These are phyloP conservation scores for Hypoxylon sp. DNA, from an alignment of 2,329 filamentous ascomycete species.

Conservation along the genomic window DNA sequence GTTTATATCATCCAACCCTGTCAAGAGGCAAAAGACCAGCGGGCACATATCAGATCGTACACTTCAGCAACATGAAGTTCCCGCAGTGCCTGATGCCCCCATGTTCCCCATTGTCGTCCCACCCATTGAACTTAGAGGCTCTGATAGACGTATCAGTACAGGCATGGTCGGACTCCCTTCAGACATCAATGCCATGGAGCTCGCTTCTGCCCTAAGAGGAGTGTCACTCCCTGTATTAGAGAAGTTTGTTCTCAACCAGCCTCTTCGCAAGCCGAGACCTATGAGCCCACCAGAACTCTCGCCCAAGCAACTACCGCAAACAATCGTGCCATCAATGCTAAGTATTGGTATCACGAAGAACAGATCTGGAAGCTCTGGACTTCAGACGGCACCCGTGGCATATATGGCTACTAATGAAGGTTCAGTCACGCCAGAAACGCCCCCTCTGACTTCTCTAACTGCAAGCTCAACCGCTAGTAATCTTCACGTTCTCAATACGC, in stretches of 20 bases:
- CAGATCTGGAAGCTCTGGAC: not conserved
- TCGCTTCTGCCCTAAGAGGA: constrained; percentile 51
- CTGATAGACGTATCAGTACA: constrained; percentile 54
- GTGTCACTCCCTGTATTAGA: constrained; percentile 56
- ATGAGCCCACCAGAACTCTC: constrained; percentile 56
- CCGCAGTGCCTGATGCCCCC: constrained; percentile 16
- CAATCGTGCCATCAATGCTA: constrained; percentile 36
- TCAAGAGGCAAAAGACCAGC: constrained; percentile 58
- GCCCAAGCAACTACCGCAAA: constrained; percentile 55
- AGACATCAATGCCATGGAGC: constrained; percentile 51
- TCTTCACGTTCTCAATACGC: constrained; percentile 27
- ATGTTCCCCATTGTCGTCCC: constrained; percentile 18
- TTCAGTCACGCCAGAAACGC: constrained; percentile 20
- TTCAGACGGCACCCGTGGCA: constrained; percentile 12
- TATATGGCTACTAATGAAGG: constrained; percentile 26
- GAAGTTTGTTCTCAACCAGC: constrained; percentile 54
- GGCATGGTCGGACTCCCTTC: constrained; percentile 53
- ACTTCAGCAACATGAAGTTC: constrained; percentile 17
- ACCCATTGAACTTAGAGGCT: constrained; percentile 40
- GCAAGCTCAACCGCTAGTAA: constrained; percentile 15
- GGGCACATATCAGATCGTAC: constrained; percentile 28
- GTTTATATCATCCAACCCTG: constrained; percentile 61
- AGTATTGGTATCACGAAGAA: constrained; percentile 7
- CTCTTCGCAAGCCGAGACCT: constrained; percentile 46
- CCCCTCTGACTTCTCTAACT: constrained; percentile 14